A percentile compares a stretch with the other conserved stretches of the same genome.
These are phyloP conservation scores for Talaromyces sp. DNA, from an alignment of 2,329 filamentous ascomycete genomes.

Conservation along the genomic window DNA sequence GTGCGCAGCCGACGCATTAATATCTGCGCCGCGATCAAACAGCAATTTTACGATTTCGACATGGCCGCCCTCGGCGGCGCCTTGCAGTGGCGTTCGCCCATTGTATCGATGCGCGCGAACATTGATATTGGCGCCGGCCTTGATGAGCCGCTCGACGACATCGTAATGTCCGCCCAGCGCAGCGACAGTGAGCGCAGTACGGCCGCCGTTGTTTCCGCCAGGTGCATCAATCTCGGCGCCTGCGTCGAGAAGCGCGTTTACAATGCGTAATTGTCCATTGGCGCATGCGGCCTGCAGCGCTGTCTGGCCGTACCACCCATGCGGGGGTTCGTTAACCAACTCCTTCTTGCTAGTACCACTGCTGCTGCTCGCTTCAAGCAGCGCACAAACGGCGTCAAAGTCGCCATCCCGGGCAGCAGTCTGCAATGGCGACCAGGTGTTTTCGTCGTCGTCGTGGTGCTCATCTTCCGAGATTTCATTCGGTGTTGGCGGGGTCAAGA, in stretches of 20 bases:
- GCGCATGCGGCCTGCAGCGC: slow-evolving; percentile 24
- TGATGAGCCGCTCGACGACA: slow-evolving; percentile 15
- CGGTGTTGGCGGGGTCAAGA: slow-evolving; percentile 2
- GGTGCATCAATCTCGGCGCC: slow-evolving; percentile 12
- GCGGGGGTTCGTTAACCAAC: slow-evolving; percentile 12
- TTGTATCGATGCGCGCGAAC: slow-evolving; percentile 3
- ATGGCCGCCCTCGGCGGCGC: slow-evolving; percentile 13
- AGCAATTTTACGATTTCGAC: slow-evolving; percentile 15
- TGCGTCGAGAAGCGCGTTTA: slow-evolving; percentile 27
- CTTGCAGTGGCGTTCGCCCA: slow-evolving; percentile 15
- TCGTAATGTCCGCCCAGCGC: slow-evolving; percentile 12
- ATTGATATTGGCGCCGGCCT: slow-evolving; percentile 16
- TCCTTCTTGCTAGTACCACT: slow-evolving; percentile 7
- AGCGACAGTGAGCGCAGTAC: slow-evolving; percentile 15
- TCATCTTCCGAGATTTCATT: slow-evolving; percentile 8
- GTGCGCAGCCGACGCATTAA: slow-evolving; percentile 11
- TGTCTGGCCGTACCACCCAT: slow-evolving; percentile 10
- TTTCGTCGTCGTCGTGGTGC: slow-evolving; percentile 4
- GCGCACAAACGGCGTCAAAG: slow-evolving; percentile 12
- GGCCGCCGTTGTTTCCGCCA: slow-evolving; percentile 12
- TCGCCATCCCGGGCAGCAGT: slow-evolving; percentile 13
- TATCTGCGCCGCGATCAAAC: slow-evolving; percentile 15
- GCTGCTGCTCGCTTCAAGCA: slow-evolving; percentile 10
- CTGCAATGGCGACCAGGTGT: slow-evolving; percentile 14
- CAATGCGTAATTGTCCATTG: slow-evolving; percentile 28